These are phyloP conservation scores for Yarrowia hollandica DNA, from an alignment of 805 yeast species.

Conservation along the genomic window DNA sequence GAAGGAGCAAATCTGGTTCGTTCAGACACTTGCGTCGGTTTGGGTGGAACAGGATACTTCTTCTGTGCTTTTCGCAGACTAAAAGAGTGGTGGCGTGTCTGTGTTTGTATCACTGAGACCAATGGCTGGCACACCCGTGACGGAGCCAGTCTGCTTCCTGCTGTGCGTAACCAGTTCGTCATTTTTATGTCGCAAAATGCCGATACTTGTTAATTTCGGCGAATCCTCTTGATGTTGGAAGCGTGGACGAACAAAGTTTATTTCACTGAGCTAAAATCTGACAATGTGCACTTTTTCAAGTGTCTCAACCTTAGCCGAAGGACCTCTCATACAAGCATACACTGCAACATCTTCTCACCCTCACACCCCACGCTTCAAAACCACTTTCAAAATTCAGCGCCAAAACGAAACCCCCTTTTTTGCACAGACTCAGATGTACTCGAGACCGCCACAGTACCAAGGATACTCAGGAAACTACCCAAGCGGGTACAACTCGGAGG, in stretches of 20 bases:
- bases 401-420: constrained; percentile 23
- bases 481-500: constrained; percentile 28
- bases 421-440: constrained; percentile 23
- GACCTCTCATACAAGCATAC: neutral
- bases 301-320: constrained; percentile 5
- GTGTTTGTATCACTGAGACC: neutral
- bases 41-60: neutral
- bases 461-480: constrained; percentile 26
- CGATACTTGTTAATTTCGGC: no score
- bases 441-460: constrained; percentile 29
- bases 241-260: neutral
- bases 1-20: constrained; percentile 96
- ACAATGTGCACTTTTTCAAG: neutral
- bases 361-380: neutral
- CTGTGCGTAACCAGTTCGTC: neutral
- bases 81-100: neutral
- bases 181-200: no score
- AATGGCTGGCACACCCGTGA: neutral
- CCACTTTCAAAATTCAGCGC: constrained; percentile 23
- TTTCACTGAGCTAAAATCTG: neutral
- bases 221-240: neutral
- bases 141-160: neutral
- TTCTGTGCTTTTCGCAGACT: neutral
- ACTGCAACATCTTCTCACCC: neutral
- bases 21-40: constrained; percentile 41